Evolutionary conservation across 2,329 filamentous ascomycete genomes (phyloP).

Genomic region (Aspergillus transmontanensis): DNA sequence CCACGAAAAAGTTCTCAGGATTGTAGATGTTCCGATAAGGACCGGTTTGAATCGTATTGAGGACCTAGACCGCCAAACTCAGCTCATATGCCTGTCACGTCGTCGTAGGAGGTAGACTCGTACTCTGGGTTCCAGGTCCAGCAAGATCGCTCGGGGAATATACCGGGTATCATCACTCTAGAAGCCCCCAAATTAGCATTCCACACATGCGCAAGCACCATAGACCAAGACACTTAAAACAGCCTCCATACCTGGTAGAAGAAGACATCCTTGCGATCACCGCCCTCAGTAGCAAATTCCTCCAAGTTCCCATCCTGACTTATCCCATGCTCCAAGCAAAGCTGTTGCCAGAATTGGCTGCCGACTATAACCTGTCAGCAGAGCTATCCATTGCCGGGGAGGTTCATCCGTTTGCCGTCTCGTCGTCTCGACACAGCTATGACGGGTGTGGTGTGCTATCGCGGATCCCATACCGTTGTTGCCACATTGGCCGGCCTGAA

Average conservation of each 20-base stretch:
- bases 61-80: conserved; percentile 57
- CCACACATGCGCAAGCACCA: background rate
- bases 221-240: background rate
- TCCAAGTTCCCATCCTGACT: conserved; percentile 96
- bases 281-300: conserved; percentile 95
- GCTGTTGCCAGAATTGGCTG: conserved; percentile 97
- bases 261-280: conserved; percentile 97
- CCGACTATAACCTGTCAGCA: conserved; percentile 66
- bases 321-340: conserved; percentile 97
- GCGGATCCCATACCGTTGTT: conserved; percentile 77
- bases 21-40: conserved; percentile 99
- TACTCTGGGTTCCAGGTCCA: conserved; percentile 91
- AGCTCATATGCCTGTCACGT: background rate
- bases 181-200: background rate
- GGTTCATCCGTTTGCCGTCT: background rate
- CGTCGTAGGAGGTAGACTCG: conserved; percentile 21
- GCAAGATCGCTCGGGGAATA: conserved; percentile 91
- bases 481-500: conserved; percentile 98
- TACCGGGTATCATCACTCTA: conserved; percentile 97
- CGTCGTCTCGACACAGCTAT: background rate
- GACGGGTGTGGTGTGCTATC: background rate
- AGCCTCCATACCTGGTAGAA: conserved; percentile 73
- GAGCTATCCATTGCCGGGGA: conserved; percentile 3
- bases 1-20: conserved; percentile 97
- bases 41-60: conserved; percentile 88